phyloP scores from a whole-genome alignment of 2,329 filamentous ascomycete genomes.

The Penicillium sp. region DNA sequence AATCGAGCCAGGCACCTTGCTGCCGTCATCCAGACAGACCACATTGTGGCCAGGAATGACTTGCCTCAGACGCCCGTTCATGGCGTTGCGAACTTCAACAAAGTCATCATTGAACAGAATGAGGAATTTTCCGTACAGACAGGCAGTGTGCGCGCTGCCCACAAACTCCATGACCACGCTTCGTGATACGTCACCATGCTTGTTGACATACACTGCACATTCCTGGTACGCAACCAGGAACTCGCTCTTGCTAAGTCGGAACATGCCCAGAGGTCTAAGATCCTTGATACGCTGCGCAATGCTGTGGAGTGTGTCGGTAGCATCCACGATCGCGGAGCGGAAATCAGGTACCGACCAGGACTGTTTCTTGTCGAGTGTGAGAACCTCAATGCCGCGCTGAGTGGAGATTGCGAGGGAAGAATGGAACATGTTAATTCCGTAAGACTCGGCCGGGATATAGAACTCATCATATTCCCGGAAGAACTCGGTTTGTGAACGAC shows the following conservation, averaged over 20 bases:
- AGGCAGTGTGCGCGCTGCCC: constrained; percentile 80
- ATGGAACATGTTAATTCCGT: constrained; percentile 92
- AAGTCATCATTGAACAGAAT: constrained; percentile 94
- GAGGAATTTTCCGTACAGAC: constrained; percentile 85
- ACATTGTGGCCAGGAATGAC: constrained; percentile 91
- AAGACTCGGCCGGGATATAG: constrained; percentile 93
- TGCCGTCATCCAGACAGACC: constrained; percentile 78
- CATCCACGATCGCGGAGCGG: constrained; percentile 53
- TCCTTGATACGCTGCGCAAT: constrained; percentile 79
- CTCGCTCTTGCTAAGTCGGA: constrained; percentile 83
- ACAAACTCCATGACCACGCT: constrained; percentile 98
- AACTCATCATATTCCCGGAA: constrained; percentile 99
- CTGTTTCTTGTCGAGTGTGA: constrained; percentile 95
- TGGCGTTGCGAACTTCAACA: constrained; percentile 91
- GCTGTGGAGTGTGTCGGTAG: constrained; percentile 61
- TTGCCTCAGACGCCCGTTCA: constrained; percentile 88
- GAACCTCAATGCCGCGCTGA: constrained; percentile 85
- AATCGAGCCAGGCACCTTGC: constrained; percentile 32
- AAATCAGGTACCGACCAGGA: constrained; percentile 90
- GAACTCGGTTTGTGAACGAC: constrained; percentile 75
- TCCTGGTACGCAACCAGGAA: constrained; percentile 93
- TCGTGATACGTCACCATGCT: constrained; percentile 90
- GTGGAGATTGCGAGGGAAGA: constrained; percentile 88
- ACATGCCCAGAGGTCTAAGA: constrained; percentile 89
- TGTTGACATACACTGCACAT: constrained; percentile 96